These are phyloP conservation scores for Penicillium psychrosexuale DNA, from an alignment of 2,329 filamentous ascomycete genomes.

Conservation along the genomic window DNA sequence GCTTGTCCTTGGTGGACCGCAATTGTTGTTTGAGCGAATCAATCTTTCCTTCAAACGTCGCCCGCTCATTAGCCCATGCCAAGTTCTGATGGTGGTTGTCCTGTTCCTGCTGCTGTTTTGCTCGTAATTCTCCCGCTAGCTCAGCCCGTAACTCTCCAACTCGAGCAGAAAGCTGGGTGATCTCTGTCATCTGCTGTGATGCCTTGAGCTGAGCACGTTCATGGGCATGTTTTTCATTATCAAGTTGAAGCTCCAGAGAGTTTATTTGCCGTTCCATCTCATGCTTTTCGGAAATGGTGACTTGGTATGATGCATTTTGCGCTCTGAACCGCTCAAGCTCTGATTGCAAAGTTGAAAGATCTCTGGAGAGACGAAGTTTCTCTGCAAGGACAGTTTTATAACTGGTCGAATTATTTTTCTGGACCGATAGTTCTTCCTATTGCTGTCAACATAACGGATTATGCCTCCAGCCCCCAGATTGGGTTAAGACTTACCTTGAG, in stretches of 20 bases:
- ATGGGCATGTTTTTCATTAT: constrained; percentile 71
- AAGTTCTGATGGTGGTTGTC: constrained; percentile 55
- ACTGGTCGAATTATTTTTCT: constrained; percentile 65
- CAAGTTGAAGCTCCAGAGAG: constrained; percentile 74
- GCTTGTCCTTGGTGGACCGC: constrained; percentile 65
- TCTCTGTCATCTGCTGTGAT: constrained; percentile 40
- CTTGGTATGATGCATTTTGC: constrained; percentile 61
- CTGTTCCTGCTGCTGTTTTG: constrained; percentile 48
- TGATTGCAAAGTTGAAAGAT: constrained; percentile 57
- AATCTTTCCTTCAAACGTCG: constrained; percentile 67
- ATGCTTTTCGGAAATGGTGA: constrained; percentile 72
- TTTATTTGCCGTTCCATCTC: constrained; percentile 74
- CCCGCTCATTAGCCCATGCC: constrained; percentile 61
- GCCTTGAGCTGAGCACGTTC: constrained; percentile 52
- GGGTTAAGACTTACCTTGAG: constrained; percentile 48
- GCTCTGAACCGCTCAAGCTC: constrained; percentile 62
- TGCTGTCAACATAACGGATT: background rate
- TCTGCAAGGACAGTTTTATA: constrained; percentile 67
- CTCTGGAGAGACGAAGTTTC: constrained; percentile 60
- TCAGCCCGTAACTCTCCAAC: constrained; percentile 51
- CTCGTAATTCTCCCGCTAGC: constrained; percentile 51
- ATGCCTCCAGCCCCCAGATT: background rate
- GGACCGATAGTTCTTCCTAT: constrained; percentile 68
- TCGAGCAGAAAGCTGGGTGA: constrained; percentile 40
- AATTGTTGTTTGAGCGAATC: constrained; percentile 68